phyloP scores from a whole-genome alignment of 495 filamentous ascomycete genomes.

The Penicillium atrosanguineum region DNA sequence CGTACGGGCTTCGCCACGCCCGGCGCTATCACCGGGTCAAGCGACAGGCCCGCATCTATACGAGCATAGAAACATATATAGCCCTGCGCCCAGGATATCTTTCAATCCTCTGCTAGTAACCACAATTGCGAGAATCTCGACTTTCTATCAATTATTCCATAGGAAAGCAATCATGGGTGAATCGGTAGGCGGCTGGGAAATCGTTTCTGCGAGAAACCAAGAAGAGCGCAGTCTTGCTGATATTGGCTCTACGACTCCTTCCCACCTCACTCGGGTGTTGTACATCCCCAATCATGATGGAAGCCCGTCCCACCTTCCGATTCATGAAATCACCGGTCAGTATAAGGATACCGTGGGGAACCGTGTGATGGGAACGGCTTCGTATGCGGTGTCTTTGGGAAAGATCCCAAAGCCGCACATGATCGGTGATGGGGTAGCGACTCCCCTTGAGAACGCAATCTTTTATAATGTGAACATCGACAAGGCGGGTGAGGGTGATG shows the following conservation, averaged over 20 bases:
- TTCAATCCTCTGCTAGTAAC: no score
- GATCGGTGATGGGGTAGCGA: background rate
- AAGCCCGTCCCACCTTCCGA: background rate
- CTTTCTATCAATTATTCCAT: no score
- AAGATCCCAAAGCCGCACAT: background rate
- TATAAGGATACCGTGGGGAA: background rate
- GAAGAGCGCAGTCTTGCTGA: background rate
- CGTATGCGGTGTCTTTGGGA: background rate
- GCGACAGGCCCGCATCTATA: no score
- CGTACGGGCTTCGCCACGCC: no score
- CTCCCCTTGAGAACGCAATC: background rate
- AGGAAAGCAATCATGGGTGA: background rate
- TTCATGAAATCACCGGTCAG: background rate
- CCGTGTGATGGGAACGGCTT: slow-evolving; percentile 1
- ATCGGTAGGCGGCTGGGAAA: background rate
- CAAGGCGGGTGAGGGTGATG: background rate
- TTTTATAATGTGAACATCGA: background rate
- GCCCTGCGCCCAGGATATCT: no score
- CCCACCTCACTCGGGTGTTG: background rate
- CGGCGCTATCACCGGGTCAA: no score
- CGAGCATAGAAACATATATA: no score
- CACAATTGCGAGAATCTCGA: no score
- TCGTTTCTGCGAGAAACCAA: background rate
- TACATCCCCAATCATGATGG: slow-evolving; percentile 1
- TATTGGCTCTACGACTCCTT: background rate